Evolutionary conservation across 2,329 filamentous ascomycete species (phyloP).

Genomic region (Ceratocystiopsis sp.): DNA sequence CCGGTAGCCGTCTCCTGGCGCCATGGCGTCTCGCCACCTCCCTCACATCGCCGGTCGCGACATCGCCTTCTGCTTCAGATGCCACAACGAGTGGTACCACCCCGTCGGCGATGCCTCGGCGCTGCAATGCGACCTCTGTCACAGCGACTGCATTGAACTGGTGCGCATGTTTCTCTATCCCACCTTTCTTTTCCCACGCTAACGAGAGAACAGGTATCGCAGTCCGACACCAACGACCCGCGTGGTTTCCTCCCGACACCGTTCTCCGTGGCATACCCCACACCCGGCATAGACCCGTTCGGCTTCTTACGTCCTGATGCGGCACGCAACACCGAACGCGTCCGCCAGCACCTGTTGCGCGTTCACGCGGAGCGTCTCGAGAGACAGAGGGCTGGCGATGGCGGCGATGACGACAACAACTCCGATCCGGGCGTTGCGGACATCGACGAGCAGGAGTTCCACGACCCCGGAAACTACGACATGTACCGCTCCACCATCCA

Average conservation of each 20-base stretch:
- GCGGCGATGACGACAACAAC: slow-evolving; percentile 16
- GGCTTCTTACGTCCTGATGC: no score
- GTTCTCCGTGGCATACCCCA: no score
- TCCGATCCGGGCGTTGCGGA: slow-evolving; percentile 43
- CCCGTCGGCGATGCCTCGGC: no score
- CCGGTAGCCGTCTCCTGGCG: background rate
- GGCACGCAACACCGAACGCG: slow-evolving; percentile 7
- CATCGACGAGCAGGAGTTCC: slow-evolving; percentile 32
- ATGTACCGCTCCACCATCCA: slow-evolving; percentile 19
- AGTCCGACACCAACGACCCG: no score
- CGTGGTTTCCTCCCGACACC: no score
- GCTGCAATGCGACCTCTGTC: slow-evolving; percentile 28
- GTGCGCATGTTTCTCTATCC: slow-evolving; percentile 39
- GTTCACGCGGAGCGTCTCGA: no score
- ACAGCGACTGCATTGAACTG: slow-evolving; percentile 69
- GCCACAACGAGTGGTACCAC: slow-evolving; percentile 64
- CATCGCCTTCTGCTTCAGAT: slow-evolving; percentile 74
- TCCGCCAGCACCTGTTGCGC: slow-evolving; percentile 1
- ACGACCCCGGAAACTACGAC: slow-evolving; percentile 23
- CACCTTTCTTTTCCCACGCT: no score
- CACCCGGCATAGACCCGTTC: no score
- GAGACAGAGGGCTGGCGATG: no score
- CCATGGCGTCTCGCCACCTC: slow-evolving; percentile 23
- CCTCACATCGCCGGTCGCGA: slow-evolving; percentile 40
- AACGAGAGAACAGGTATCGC: no score